Percentiles rank a stretch among this genome's conserved stretches.
These are phyloP conservation scores for Vaccinium corymbosum DNA, from an alignment of 148 eudicot genomes.

Conservation along the genomic window DNA sequence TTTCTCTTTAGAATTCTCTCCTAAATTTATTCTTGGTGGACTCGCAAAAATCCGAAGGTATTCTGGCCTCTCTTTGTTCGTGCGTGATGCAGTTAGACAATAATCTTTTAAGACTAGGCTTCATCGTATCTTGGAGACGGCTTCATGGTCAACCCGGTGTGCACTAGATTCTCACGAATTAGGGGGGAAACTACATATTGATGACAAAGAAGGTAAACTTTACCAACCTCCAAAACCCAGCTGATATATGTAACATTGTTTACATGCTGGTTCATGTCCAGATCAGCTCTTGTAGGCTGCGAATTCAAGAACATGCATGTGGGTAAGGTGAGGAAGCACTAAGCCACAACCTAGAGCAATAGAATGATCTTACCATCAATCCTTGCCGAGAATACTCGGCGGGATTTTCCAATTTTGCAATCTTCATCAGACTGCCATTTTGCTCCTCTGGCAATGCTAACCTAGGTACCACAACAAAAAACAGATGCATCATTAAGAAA, in stretches of 20 bases:
- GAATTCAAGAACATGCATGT: slow-evolving; percentile 2
- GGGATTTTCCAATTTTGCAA: slow-evolving; percentile 79
- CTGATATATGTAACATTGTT: slow-evolving; percentile 93
- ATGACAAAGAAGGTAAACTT: not conserved
- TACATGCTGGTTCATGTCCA: slow-evolving; percentile 97
- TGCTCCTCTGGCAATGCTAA: slow-evolving; percentile 88
- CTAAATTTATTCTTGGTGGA: no score
- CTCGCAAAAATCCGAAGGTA: no score
- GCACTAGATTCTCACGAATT: no score
- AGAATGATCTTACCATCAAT: slow-evolving; percentile 55
- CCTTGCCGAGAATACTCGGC: slow-evolving; percentile 61
- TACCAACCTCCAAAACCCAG: slow-evolving; percentile 88
- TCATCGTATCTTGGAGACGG: no score
- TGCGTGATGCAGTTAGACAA: no score
- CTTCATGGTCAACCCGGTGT: no score
- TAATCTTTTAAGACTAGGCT: no score
- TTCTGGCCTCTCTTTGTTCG: no score
- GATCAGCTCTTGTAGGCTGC: slow-evolving; percentile 95
- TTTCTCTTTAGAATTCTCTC: no score
- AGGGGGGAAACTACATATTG: not conserved
- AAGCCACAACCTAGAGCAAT: not conserved
- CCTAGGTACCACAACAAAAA: slow-evolving; percentile 31
- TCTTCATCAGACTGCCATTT: slow-evolving; percentile 79
- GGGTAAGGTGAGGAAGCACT: slow-evolving; percentile 12
- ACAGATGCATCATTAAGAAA: not conserved